phyloP scores from a whole-genome alignment of 2,329 filamentous ascomycete species.

The Hypoxylon sp. region DNA sequence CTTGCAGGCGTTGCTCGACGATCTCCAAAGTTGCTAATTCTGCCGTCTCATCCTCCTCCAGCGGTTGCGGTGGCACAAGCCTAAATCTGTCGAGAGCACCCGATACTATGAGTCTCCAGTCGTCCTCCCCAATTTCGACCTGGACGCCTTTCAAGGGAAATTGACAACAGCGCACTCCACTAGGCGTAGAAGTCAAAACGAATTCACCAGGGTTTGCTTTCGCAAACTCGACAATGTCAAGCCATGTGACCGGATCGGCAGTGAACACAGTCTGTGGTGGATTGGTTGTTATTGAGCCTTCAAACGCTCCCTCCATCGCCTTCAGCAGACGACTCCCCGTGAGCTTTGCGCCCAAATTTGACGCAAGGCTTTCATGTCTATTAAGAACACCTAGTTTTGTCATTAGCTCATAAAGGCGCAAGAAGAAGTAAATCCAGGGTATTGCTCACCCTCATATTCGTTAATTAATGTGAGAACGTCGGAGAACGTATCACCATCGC shows the following conservation, averaged over 20 bases:
- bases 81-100: constrained; percentile 78
- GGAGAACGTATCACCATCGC: constrained; percentile 72
- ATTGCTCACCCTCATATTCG: constrained; percentile 73
- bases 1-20: constrained; percentile 77
- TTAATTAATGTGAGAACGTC: constrained; percentile 76
- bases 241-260: constrained; percentile 72
- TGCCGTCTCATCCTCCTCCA: constrained; percentile 86
- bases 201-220: constrained; percentile 83
- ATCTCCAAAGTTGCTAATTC: constrained; percentile 87
- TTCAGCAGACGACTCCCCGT: constrained; percentile 84
- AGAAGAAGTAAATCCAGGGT: constrained; percentile 3
- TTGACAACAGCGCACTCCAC: constrained; percentile 77
- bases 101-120: constrained; percentile 84
- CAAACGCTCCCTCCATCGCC: constrained; percentile 86
- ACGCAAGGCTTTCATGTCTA: constrained; percentile 85
- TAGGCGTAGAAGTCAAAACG: constrained; percentile 71
- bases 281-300: constrained; percentile 72
- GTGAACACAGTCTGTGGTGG: constrained; percentile 65
- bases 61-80: constrained; percentile 80
- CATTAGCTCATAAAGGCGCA: constrained; percentile 28
- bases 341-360: constrained; percentile 83
- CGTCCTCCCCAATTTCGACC: constrained; percentile 87
- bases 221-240: constrained; percentile 86
- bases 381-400: constrained; percentile 71
- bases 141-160: constrained; percentile 83